Conservation (phyloP, 2,329 filamentous ascomycete species). For the Alternaria angustiovoidea region DNA sequence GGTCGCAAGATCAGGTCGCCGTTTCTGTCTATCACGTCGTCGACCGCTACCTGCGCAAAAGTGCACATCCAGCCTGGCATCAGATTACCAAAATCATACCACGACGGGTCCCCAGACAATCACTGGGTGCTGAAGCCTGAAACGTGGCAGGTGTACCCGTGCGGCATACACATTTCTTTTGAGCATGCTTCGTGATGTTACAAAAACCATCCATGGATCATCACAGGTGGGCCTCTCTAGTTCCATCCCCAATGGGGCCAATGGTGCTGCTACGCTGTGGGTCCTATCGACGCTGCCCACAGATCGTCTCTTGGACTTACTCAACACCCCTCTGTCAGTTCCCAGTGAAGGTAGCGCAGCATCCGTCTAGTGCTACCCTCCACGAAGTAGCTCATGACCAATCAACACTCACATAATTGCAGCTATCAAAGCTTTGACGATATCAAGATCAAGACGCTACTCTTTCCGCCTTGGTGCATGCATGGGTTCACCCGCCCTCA, state of each 20-base stretch:
- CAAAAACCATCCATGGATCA: conserved; percentile 1
- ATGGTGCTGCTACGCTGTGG: conserved; percentile 3
- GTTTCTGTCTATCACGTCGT: background rate
- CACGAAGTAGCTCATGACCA: conserved; percentile 26
- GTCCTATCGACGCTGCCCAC: conserved; percentile 8
- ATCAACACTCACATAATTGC: conserved; percentile 17
- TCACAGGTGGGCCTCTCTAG: conserved; percentile 2
- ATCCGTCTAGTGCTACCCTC: conserved; percentile 13
- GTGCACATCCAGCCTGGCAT: background rate
- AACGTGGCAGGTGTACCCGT: background rate
- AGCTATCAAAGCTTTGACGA: conserved; percentile 14
- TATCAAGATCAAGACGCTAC: conserved; percentile 14
- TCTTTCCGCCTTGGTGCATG: conserved; percentile 7
- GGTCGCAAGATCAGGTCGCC: background rate
- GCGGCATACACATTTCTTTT: conserved; percentile 4
- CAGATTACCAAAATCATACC: background rate
- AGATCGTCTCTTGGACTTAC: conserved; percentile 12
- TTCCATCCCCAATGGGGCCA: background rate
- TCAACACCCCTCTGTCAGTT: conserved; percentile 22
- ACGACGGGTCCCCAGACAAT: background rate
- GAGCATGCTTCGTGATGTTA: conserved; percentile 4
- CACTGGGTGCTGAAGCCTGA: background rate
- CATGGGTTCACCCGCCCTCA: conserved; percentile 14
- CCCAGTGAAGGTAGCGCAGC: conserved; percentile 5
- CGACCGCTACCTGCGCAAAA: background rate